Evolutionary conservation across 2,329 filamentous ascomycete genomes (phyloP).

Genomic region (Fusarium pseudograminearum): DNA sequence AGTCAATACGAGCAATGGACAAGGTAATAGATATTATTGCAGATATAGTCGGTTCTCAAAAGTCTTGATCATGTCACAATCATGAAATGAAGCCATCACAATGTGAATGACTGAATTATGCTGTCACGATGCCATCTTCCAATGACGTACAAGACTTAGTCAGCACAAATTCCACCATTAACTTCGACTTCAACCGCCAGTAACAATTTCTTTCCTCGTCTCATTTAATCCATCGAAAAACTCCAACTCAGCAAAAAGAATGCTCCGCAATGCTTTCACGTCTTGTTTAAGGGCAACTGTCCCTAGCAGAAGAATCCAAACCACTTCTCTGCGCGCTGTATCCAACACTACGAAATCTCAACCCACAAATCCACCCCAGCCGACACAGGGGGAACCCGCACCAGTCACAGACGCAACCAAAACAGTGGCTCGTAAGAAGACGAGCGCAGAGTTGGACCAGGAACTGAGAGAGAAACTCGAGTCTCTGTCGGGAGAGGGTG

Average conservation of each 20-base stretch:
- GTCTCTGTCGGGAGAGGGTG: conserved; percentile 75
- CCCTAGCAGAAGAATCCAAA: background rate
- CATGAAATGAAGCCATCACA: background rate
- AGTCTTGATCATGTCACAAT: background rate
- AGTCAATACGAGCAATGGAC: background rate
- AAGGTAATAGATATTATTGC: too few species aligned
- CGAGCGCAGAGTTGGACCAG: conserved; percentile 72
- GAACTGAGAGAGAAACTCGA: conserved; percentile 75
- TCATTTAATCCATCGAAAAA: rapidly evolving
- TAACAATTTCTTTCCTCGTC: background rate
- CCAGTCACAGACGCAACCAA: background rate
- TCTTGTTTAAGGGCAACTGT: rapidly evolving
- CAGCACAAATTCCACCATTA: background rate
- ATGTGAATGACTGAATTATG: conserved; percentile 1
- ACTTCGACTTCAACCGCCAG: background rate
- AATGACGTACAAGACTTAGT: conserved; percentile 30
- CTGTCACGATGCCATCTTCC: background rate
- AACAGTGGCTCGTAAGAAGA: conserved; percentile 56
- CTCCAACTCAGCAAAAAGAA: rapidly evolving
- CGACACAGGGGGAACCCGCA: background rate
- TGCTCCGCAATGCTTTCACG: too few species aligned
- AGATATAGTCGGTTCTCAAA: too few species aligned
- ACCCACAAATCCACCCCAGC: background rate
- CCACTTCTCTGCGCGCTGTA: rapidly evolving
- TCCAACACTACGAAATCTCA: rapidly evolving